These are phyloP conservation scores for Penicillium paradoxum DNA, from an alignment of 495 filamentous ascomycete genomes.

Conservation along the genomic window DNA sequence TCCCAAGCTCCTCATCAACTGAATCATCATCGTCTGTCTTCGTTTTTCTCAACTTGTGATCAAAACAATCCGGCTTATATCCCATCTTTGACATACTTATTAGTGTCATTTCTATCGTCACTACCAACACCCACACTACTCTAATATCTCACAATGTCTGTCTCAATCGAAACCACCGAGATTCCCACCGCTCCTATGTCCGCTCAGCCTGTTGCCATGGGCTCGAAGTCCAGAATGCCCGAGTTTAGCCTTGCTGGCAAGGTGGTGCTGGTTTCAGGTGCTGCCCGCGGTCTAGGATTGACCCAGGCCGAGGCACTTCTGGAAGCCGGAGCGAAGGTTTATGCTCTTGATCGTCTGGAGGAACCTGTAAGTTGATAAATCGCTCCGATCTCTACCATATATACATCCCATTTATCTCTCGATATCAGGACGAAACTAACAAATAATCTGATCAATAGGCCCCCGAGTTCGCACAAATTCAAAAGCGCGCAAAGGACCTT, in stretches of 20 bases:
- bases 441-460: conserved; percentile 33
- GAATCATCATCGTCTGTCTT: neutral
- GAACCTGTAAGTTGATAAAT: conserved; percentile 34
- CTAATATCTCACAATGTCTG: conserved; percentile 30
- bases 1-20: neutral
- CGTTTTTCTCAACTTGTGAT: neutral
- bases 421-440: conserved; percentile 33
- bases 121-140: neutral
- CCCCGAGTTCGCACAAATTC: conserved; percentile 57
- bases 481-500: conserved; percentile 61
- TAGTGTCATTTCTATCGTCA: neutral
- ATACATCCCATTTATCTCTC: too few species aligned
- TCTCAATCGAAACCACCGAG: conserved; percentile 36
- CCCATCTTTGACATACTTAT: neutral
- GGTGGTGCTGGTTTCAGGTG: conserved; percentile 74
- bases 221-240: conserved; percentile 50
- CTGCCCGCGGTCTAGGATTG: conserved; percentile 72
- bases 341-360: conserved; percentile 43
- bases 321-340: conserved; percentile 69
- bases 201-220: conserved; percentile 26
- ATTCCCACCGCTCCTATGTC: conserved; percentile 24
- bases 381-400: too few species aligned
- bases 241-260: conserved; percentile 78
- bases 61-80: neutral
- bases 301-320: conserved; percentile 74